Base-by-base conservation (phyloP, 1,284 basidiomycete genomes). In the Abortiporus biennis region DNA sequence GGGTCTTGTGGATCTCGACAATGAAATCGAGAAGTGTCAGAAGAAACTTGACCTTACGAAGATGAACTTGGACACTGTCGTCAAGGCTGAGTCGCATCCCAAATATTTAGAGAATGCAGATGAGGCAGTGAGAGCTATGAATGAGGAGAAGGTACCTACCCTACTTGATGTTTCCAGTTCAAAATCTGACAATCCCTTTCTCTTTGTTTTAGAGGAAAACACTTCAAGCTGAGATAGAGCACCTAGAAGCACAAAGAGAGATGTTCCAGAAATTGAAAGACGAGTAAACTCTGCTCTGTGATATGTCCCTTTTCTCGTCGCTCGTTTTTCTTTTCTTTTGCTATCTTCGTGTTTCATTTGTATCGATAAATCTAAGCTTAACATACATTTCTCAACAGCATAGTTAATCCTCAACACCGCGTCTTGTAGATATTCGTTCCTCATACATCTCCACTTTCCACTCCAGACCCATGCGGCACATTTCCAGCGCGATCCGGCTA, bases 31-130 rank as follows among this genome's bases (percentile, higher is more conserved):
- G 34, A 95, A 93, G 62, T 82, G 84, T 49, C 80, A 90, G 56
- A 95, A 93, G 76, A 93, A 92, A 65, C 72, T 87, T 1, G 76
- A 81, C 24, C 65, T 93, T 4, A 80, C 79, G 4, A 68, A 73
- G 42, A 54, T 86, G 45, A 83, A 79, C 52, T 67, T 86, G 32
- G 78, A 83, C 30, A 96, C 94, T 70, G 65, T 94, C 24, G 54
- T 69, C 49, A 92, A 91, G 64, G 61, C 81, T n/a, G 78, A 85
- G 49, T 66, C 75, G 4, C 81, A 85, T 49, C 64, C 80, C 1
- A 86, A 89, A 55, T 95, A 95, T 59, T 76, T 78, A 57, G 71
- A 72, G 20, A 86, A 83, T 44, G 82, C 94, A 11, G 90, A 91
- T 0, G 80, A 73, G 45, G 78, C 79, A 46, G 91, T 94, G 25